Conservation (phyloP, 2,329 filamentous ascomycete genomes). For the Balansia obtecta region DNA sequence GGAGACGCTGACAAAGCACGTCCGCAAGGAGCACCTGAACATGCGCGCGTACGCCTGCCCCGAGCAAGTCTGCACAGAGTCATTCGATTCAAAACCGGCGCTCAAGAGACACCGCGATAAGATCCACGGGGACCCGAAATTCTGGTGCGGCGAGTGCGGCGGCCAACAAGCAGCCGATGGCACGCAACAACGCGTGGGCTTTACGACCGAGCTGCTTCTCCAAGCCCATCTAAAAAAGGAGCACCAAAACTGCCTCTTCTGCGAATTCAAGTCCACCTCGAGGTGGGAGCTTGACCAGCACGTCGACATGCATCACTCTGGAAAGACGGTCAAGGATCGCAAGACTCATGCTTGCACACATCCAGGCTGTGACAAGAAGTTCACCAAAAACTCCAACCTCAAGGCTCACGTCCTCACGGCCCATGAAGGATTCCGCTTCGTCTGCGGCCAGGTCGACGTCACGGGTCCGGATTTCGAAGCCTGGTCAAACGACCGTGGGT, state of each 20-base stretch:
- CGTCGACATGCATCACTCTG: conserved; percentile 64
- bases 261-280: conserved; percentile 54
- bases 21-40: conserved; percentile 62
- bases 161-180: conserved; percentile 26
- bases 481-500: conserved; percentile 58
- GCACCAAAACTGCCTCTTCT: conserved; percentile 68
- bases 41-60: conserved; percentile 60
- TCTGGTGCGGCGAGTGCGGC: conserved; percentile 66
- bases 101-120: conserved; percentile 60
- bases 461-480: conserved; percentile 39
- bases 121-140: conserved; percentile 56
- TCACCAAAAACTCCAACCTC: conserved; percentile 75
- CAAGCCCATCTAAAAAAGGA: conserved; percentile 59
- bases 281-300: conserved; percentile 61
- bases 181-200: conserved; percentile 37
- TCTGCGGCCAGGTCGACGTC: conserved; percentile 63
- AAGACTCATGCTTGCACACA: conserved; percentile 56
- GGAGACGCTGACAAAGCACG: conserved; percentile 72
- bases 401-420: conserved; percentile 65
- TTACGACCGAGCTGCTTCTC: conserved; percentile 59
- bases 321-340: conserved; percentile 46
- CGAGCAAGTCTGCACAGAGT: conserved; percentile 46
- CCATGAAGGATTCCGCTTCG: conserved; percentile 64
- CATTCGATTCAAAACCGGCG: conserved; percentile 61
- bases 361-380: conserved; percentile 58